phyloP scores from a whole-genome alignment of 148 eudicot species.

The Dianthus caryophyllus region DNA sequence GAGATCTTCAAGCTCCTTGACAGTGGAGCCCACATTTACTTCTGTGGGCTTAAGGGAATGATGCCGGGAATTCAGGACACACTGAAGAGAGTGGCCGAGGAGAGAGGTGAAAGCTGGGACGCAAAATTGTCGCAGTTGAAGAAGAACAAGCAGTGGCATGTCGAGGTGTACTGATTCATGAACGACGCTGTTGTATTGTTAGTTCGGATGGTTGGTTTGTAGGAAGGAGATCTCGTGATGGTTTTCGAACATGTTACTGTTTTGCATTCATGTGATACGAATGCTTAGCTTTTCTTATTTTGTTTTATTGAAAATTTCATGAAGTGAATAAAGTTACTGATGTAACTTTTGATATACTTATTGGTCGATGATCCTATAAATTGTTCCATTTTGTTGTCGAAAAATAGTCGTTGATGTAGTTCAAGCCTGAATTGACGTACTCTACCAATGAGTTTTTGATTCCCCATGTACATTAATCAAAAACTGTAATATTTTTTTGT shows the following conservation, averaged over 20 bases:
- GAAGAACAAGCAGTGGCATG: constrained; percentile 98
- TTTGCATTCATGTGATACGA: constrained; percentile 13
- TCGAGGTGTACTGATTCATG: constrained; percentile 78
- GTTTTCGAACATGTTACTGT: constrained; percentile 8
- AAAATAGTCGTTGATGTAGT: too few species aligned
- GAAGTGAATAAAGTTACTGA: constrained; percentile 8
- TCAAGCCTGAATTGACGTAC: too few species aligned
- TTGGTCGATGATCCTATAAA: not conserved
- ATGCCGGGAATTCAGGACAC: constrained; percentile 97
- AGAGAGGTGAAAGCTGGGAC: constrained; percentile 93
- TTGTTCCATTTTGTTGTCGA: too few species aligned
- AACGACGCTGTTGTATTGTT: constrained; percentile 3
- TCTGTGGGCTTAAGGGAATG: constrained; percentile 94
- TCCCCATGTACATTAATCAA: too few species aligned
- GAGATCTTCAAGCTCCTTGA: constrained; percentile 80
- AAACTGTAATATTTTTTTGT: too few species aligned
- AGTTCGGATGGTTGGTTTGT: constrained; percentile 16
- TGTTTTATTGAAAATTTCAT: not conserved
- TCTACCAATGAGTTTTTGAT: too few species aligned
- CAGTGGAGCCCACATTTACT: constrained; percentile 83
- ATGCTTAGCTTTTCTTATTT: constrained; percentile 3
- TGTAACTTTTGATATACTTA: not conserved
- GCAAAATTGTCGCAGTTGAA: constrained; percentile 70
- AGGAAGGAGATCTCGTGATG: constrained; percentile 11
- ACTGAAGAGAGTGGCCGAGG: constrained; percentile 71